These are phyloP conservation scores for Aureoboletus auriporus DNA, from an alignment of 768 basidiomycete species.

Conservation along the genomic window DNA sequence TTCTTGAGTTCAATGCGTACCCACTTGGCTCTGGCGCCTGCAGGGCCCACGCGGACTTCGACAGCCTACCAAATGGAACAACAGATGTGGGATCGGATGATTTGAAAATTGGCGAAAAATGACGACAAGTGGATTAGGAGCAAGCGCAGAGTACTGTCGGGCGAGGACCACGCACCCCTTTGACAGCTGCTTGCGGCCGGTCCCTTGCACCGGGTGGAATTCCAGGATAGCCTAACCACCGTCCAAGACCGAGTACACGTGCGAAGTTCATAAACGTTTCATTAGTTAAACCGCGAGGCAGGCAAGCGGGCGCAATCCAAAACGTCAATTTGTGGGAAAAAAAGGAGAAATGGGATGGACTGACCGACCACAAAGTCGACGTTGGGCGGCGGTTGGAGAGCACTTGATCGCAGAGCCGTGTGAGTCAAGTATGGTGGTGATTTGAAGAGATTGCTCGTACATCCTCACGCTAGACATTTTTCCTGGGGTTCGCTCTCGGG, in stretches of 20 bases:
- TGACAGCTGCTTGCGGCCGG: constrained; percentile 77
- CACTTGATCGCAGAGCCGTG: constrained; percentile 40
- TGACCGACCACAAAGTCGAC: constrained; percentile 83
- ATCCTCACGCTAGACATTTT: constrained; percentile 44
- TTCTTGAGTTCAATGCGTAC: constrained; percentile 89
- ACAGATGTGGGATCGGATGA: neutral
- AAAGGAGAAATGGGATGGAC: constrained; percentile 13
- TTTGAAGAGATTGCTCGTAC: constrained; percentile 27
- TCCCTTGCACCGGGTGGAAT: constrained; percentile 77
- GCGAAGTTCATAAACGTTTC: neutral
- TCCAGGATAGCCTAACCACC: constrained; percentile 70
- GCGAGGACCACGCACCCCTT: constrained; percentile 59
- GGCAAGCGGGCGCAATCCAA: neutral
- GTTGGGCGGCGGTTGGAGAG: constrained; percentile 82
- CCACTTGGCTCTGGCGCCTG: constrained; percentile 88
- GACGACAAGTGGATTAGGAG: constrained; percentile 6
- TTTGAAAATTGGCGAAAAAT: neutral
- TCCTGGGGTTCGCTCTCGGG: neutral
- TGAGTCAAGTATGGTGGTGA: constrained; percentile 1
- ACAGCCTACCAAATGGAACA: constrained; percentile 52
- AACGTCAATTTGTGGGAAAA: neutral
- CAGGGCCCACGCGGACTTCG: constrained; percentile 72
- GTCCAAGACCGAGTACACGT: neutral
- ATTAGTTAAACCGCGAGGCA: too few species aligned
- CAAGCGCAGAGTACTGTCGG: neutral